These are phyloP conservation scores for sunflower (Helianthus annuus) DNA, from an alignment of 129 eudicot genomes.

Conservation along the genomic window DNA sequence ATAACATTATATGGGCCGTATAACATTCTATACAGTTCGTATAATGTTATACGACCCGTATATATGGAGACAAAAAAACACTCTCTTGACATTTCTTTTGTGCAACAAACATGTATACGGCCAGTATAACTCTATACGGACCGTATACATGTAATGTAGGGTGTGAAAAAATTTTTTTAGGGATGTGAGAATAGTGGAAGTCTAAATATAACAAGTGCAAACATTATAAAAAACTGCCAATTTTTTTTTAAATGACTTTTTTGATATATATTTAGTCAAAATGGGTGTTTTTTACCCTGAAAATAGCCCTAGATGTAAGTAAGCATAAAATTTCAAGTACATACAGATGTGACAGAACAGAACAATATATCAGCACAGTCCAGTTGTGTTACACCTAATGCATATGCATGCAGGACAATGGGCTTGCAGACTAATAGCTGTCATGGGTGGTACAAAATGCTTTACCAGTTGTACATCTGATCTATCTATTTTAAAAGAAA, in stretches of 20 bases:
- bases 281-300: background rate
- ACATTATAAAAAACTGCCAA: background rate
- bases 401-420: slow-evolving; percentile 25
- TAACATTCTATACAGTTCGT: too few species aligned
- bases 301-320: slow-evolving; percentile 3
- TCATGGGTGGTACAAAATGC: slow-evolving; percentile 24
- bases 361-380: slow-evolving; percentile 4
- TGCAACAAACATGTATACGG: too few species aligned
- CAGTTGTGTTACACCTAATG: slow-evolving; percentile 25
- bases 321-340: slow-evolving; percentile 9
- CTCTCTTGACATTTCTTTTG: too few species aligned
- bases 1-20: too few species aligned
- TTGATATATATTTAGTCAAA: background rate
- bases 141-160: too few species aligned
- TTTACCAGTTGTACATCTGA: slow-evolving; percentile 24
- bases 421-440: slow-evolving; percentile 23
- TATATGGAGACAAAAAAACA: too few species aligned
- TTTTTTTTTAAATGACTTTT: background rate
- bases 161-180: too few species aligned
- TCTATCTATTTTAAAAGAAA: slow-evolving; percentile 24
- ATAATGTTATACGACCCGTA: too few species aligned
- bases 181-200: too few species aligned
- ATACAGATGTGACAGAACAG: slow-evolving; percentile 23
- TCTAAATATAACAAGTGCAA: background rate
- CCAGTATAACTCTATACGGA: too few species aligned